Base-by-base conservation (phyloP, 306 rosid genomes). In the Rosa multiflora region DNA sequence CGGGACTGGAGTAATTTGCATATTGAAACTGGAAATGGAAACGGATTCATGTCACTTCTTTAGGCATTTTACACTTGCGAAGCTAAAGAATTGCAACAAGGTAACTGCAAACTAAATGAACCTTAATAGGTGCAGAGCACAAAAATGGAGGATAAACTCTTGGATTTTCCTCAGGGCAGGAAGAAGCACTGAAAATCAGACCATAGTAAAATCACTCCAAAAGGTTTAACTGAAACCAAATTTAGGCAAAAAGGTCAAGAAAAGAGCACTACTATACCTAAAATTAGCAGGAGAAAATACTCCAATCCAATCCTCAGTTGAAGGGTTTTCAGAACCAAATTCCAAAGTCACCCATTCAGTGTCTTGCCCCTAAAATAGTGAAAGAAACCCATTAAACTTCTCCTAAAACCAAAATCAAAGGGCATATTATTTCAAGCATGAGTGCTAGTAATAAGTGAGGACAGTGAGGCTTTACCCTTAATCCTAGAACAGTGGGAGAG, bases 221-320 rank as follows among this genome's bases (percentile, higher is more conserved):
- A 26, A 61, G 56, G 42, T 42, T 5, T 5, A 75, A 8, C 55
- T 5, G 23, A 53, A 2, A 18, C 10, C 71, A 75, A 75, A 75
- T 61, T 15, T 43, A 29, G 23, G 64, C 52, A 23, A 0, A 58
- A 14, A 18, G 47, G 26, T 17, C 23, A 56, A 73, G 14, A 29
- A 10, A 79, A 70, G 48, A 47, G 29, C 73, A 76, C 6, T 4
- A 17, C n/a, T 55, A 6, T 79, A 89, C 96, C 87, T 93, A 87
- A 91, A 91, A 77, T 89, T 89, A 84, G 89, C 89, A 70, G 98
- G 96, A 73, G 96, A 93, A 87, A 91, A 93, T 59, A 91, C 96
- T 40, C 96, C 96, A 79, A 93, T 89, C 94, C 96, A 93, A 76
- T 93, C 96, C 78, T 83, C 89, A 77, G 37, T 46, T 46, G 87